These are phyloP conservation scores for Ceratocystis variospora DNA, from an alignment of 2,329 filamentous ascomycete genomes.

Conservation along the genomic window DNA sequence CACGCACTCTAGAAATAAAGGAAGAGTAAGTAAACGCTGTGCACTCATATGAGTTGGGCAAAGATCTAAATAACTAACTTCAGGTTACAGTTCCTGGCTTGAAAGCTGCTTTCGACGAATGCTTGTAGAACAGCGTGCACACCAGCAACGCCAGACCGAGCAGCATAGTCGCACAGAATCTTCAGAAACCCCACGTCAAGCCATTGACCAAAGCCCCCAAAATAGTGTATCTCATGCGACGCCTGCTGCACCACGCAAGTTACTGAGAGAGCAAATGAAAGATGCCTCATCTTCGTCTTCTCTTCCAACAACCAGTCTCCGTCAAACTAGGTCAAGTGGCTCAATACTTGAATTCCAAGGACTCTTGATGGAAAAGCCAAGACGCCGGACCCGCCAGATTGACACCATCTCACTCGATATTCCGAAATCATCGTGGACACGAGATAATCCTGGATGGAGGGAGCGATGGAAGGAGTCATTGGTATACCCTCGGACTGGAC, in stretches of 20 bases:
- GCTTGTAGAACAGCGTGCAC: background rate
- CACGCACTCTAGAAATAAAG: background rate
- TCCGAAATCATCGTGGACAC: constrained; percentile 33
- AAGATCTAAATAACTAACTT: background rate
- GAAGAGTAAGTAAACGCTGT: background rate
- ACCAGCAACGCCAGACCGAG: background rate
- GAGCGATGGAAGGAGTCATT: constrained; percentile 44
- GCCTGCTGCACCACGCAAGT: background rate
- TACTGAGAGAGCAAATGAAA: background rate
- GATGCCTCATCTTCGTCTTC: background rate
- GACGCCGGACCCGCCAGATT: background rate
- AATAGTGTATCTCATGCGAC: background rate
- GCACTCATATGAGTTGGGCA: background rate
- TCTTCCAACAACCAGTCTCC: background rate
- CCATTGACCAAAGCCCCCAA: background rate
- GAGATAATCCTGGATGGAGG: constrained; percentile 37
- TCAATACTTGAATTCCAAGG: constrained; percentile 1
- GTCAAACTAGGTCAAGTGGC: constrained; percentile 15
- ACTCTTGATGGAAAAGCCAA: constrained; percentile 2
- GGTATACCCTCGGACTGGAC: constrained; percentile 44
- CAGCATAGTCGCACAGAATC: background rate
- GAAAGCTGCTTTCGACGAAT: background rate
- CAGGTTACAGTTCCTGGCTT: background rate
- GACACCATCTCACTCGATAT: background rate
- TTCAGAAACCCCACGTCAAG: background rate